These are phyloP conservation scores for Magnaporthiopsis rhizophila DNA, from an alignment of 2,329 filamentous ascomycete species.

Conservation along the genomic window DNA sequence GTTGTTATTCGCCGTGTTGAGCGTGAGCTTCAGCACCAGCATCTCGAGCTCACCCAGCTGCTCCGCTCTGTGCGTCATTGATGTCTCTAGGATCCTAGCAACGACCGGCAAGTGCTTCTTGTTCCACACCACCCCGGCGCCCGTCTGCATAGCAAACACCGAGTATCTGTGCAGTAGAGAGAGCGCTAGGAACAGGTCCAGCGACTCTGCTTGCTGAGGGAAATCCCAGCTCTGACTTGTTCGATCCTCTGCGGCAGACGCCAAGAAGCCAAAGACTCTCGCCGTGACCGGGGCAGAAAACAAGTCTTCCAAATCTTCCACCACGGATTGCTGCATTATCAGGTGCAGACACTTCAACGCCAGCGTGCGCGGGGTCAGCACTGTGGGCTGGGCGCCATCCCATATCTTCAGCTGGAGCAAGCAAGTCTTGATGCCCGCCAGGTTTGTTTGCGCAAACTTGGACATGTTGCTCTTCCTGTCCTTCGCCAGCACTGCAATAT, in stretches of 20 bases:
- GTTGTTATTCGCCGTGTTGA: slow-evolving; percentile 83
- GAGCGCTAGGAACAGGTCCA: slow-evolving; percentile 37
- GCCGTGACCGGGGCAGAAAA: slow-evolving; percentile 40
- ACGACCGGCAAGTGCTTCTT: slow-evolving; percentile 42
- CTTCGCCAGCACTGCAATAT: slow-evolving; percentile 52
- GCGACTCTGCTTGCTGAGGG: slow-evolving; percentile 22
- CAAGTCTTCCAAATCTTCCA: slow-evolving; percentile 39
- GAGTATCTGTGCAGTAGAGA: slow-evolving; percentile 46
- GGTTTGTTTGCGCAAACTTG: slow-evolving; percentile 48
- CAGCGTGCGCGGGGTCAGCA: slow-evolving; percentile 55
- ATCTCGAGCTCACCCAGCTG: slow-evolving; percentile 32
- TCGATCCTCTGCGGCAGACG: slow-evolving; percentile 23
- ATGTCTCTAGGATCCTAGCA: slow-evolving; percentile 36
- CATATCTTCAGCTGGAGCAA: slow-evolving; percentile 51
- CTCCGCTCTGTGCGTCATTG: slow-evolving; percentile 25
- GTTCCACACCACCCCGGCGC: slow-evolving; percentile 36
- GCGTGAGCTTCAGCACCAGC: slow-evolving; percentile 59
- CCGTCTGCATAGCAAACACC: slow-evolving; percentile 36
- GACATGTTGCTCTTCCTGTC: slow-evolving; percentile 64
- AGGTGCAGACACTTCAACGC: slow-evolving; percentile 56
- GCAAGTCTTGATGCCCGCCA: slow-evolving; percentile 45
- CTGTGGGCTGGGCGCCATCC: slow-evolving; percentile 34
- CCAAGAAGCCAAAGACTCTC: slow-evolving; percentile 39
- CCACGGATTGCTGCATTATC: slow-evolving; percentile 41
- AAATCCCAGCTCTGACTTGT: slow-evolving; percentile 28